phyloP scores from a whole-genome alignment of 805 yeast species.

The Saccharomycopsis lassenensis region DNA sequence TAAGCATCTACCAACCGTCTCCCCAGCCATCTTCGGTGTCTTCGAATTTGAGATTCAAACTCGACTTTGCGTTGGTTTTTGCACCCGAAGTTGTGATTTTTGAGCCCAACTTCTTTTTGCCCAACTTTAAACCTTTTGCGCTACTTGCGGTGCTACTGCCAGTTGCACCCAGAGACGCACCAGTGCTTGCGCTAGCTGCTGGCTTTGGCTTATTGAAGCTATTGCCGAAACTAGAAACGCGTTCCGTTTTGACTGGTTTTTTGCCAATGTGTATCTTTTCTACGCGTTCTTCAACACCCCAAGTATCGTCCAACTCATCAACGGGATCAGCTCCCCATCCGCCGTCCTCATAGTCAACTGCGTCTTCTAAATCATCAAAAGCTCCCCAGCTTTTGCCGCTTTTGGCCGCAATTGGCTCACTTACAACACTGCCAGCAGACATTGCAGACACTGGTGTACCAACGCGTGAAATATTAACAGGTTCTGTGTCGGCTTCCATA shows the following conservation, averaged over 20 bases:
- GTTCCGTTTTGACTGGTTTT: neutral
- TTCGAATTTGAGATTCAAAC: slow-evolving; percentile 22
- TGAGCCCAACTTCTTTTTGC: neutral
- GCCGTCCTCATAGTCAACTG: neutral
- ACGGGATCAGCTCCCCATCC: neutral
- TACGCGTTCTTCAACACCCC: neutral
- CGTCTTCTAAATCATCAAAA: neutral
- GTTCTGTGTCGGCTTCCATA: slow-evolving; percentile 6
- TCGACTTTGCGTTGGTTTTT: slow-evolving; percentile 26
- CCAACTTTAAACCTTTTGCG: slow-evolving; percentile 6
- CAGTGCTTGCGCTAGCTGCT: neutral
- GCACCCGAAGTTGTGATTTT: too few relatives aligned
- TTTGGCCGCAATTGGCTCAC: slow-evolving; percentile 3
- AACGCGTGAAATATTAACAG: too few relatives aligned
- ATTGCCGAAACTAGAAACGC: neutral
- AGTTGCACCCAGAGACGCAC: neutral
- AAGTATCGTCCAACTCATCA: neutral
- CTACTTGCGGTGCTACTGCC: neutral
- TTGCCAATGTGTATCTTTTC: neutral
- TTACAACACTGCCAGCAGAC: slow-evolving; percentile 3
- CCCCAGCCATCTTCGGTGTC: slow-evolving; percentile 35
- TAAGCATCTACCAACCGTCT: slow-evolving; percentile 33
- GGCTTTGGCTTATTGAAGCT: neutral
- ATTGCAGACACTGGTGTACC: too few relatives aligned
- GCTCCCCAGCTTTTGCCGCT: neutral